These are phyloP conservation scores for Penicillium robsamsonii DNA, from an alignment of 495 filamentous ascomycete species.

Conservation along the genomic window DNA sequence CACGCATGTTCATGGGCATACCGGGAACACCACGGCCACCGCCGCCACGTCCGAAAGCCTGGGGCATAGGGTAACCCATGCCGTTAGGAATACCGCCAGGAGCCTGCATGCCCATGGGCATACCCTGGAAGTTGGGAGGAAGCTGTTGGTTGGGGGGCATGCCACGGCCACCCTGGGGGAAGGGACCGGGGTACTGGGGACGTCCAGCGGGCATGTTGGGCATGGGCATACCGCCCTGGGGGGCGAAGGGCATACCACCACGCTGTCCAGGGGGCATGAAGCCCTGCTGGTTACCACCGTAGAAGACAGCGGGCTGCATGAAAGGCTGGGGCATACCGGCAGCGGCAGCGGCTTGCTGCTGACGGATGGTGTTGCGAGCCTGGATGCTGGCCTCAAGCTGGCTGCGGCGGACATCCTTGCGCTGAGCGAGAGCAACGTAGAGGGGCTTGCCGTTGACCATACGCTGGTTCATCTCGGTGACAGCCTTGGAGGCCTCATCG, in stretches of 20 bases:
- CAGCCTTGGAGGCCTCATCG: constrained; percentile 97
- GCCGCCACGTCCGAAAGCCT: constrained; percentile 66
- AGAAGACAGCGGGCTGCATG: constrained; percentile 87
- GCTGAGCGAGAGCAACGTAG: constrained; percentile 96
- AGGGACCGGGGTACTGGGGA: constrained; percentile 76
- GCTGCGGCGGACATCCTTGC: constrained; percentile 98
- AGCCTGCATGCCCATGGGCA: constrained; percentile 74
- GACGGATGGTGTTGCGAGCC: constrained; percentile 94
- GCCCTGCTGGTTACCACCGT: constrained; percentile 81
- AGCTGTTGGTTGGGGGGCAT: constrained; percentile 74
- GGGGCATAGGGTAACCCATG: constrained; percentile 57
- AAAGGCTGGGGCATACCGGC: constrained; percentile 87
- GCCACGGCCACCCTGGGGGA: constrained; percentile 81
- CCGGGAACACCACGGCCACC: constrained; percentile 73
- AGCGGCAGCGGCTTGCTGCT: constrained; percentile 94
- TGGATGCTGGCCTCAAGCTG: constrained; percentile 99
- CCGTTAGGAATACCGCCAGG: constrained; percentile 54
- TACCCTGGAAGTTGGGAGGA: constrained; percentile 75
- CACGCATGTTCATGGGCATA: constrained; percentile 71
- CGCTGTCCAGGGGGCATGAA: constrained; percentile 72
- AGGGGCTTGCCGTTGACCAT: constrained; percentile 98
- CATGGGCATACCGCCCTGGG: constrained; percentile 76
- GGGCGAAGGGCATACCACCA: constrained; percentile 80
- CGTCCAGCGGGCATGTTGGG: constrained; percentile 77
- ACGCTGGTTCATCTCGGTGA: constrained; percentile 98